phyloP scores from a whole-genome alignment of 2,329 filamentous ascomycete genomes.

The Lecanoromycetidae sp. region DNA sequence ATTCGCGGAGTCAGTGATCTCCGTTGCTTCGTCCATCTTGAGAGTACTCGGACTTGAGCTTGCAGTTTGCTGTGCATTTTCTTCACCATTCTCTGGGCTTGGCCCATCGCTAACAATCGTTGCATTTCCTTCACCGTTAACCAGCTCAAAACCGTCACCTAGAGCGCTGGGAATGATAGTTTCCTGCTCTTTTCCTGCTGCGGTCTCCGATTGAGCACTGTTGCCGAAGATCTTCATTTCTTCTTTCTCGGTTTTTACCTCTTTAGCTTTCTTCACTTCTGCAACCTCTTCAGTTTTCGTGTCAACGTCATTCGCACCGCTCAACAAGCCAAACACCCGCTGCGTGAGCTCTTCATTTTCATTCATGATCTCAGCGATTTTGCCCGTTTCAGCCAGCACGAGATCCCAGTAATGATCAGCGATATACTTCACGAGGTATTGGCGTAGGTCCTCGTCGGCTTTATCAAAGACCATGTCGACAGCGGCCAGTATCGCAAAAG shows the following conservation, averaged over 20 bases:
- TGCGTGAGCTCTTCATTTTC: background rate
- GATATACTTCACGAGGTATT: constrained; percentile 2
- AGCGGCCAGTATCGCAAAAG: background rate
- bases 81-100: background rate
- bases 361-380: background rate
- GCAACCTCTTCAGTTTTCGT: background rate
- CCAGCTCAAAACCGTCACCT: too few relatives aligned
- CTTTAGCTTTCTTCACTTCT: background rate
- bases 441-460: background rate
- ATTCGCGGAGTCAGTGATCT: background rate
- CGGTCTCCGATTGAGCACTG: too few relatives aligned
- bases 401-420: constrained; percentile 4
- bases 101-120: too few relatives aligned
- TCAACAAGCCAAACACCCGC: background rate
- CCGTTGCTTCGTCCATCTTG: background rate
- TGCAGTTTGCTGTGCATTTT: background rate
- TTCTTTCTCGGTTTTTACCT: background rate
- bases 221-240: background rate
- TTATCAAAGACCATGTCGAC: background rate
- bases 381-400: background rate
- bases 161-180: too few relatives aligned
- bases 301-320: background rate
- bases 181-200: background rate
- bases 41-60: background rate
- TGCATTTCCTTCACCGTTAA: too few relatives aligned